phyloP scores from a whole-genome alignment of 345 rosid species.

The Sonneratia alba region DNA sequence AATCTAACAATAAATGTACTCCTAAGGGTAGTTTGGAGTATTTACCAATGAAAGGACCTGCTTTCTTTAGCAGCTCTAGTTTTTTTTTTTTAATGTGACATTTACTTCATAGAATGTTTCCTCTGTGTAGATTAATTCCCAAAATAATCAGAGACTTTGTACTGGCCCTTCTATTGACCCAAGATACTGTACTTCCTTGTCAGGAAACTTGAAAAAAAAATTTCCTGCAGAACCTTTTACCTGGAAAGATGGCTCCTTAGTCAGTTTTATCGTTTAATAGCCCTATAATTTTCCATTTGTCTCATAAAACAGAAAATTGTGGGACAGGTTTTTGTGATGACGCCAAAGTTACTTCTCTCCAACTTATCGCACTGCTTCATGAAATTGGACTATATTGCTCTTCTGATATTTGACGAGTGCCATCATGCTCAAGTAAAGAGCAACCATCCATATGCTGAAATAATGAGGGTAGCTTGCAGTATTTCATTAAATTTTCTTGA shows the following conservation, averaged over 20 bases:
- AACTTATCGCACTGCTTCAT: conserved; percentile 80
- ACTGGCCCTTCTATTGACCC: background rate
- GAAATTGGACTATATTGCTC: conserved; percentile 79
- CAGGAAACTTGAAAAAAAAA: background rate
- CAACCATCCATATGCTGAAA: conserved; percentile 80
- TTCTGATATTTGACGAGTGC: conserved; percentile 86
- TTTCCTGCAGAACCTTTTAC: background rate
- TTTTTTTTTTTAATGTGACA: background rate
- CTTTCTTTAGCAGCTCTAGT: background rate
- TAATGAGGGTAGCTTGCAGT: conserved; percentile 57
- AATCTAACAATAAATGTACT: background rate
- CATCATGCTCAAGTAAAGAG: conserved; percentile 89
- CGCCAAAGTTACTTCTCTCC: conserved; percentile 64
- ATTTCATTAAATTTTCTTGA: background rate
- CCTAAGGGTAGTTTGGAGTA: conserved; percentile 13
- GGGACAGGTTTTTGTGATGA: conserved; percentile 86
- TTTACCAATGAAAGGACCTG: background rate
- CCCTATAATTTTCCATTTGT: background rate
- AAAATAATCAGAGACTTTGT: background rate
- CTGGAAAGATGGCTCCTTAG: background rate
- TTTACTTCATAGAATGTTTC: background rate
- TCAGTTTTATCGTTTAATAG: background rate
- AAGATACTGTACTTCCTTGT: background rate
- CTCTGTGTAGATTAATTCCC: background rate
- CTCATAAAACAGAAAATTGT: conserved; percentile 4